These are phyloP conservation scores for Alternaria viburni DNA, from an alignment of 2,329 filamentous ascomycete species.

Conservation along the genomic window DNA sequence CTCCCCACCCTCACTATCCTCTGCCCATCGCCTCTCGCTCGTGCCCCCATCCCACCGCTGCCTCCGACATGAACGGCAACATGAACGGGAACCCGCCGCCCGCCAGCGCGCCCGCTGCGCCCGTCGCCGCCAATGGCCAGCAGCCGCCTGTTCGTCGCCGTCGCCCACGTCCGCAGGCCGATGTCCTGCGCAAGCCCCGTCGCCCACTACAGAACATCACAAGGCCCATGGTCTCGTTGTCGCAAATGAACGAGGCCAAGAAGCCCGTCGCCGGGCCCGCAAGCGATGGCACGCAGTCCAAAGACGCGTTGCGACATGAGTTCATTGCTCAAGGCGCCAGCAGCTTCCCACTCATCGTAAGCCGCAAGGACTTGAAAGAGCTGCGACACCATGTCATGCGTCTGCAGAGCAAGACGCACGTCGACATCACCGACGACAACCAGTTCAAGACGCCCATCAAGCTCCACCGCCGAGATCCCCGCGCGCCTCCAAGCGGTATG, in stretches of 20 bases:
- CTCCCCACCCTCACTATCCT: conserved; percentile 15
- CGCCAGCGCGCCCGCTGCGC: conserved; percentile 31
- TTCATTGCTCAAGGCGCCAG: conserved; percentile 33
- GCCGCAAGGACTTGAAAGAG: conserved; percentile 79
- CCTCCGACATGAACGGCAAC: conserved; percentile 26
- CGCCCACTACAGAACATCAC: conserved; percentile 45
- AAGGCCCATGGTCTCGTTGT: conserved; percentile 39
- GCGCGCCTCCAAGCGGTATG: conserved; percentile 62
- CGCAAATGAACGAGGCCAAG: conserved; percentile 40
- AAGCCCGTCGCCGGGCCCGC: conserved; percentile 16
- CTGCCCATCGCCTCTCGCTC: conserved; percentile 38
- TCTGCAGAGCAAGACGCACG: conserved; percentile 67
- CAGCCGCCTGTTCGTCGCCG: conserved; percentile 39
- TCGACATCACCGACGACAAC: conserved; percentile 75
- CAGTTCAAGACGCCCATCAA: conserved; percentile 89
- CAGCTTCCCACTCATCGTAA: conserved; percentile 72
- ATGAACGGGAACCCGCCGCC: conserved; percentile 27
- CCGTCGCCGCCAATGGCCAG: conserved; percentile 42
- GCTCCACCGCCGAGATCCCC: conserved; percentile 84
- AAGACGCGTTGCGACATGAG: conserved; percentile 35
- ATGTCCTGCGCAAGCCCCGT: conserved; percentile 45
- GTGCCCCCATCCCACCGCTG: conserved; percentile 21
- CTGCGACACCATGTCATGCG: conserved; percentile 88
- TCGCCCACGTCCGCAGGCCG: conserved; percentile 42
- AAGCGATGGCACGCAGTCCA: conserved; percentile 17